These are phyloP conservation scores for Umbelopsis isabellina DNA, from an alignment of 192 early-diverging fungal species.

Conservation along the genomic window DNA sequence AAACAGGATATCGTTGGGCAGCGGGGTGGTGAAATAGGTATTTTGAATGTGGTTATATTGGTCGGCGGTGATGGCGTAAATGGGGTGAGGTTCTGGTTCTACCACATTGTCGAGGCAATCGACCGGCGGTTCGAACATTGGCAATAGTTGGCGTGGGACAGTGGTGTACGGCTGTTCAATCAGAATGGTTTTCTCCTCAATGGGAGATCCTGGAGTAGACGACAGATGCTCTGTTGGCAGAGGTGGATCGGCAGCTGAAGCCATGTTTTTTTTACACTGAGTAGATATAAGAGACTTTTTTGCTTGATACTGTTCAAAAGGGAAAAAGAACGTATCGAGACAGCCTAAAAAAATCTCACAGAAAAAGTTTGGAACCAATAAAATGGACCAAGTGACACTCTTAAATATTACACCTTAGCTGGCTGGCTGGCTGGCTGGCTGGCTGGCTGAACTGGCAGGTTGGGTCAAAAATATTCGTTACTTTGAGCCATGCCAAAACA, in stretches of 20 bases:
- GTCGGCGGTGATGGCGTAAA: constrained; percentile 45
- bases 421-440: no score
- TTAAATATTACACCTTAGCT: no score
- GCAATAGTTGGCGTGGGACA: neutral
- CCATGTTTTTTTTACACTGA: constrained; percentile 12
- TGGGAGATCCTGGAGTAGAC: constrained; percentile 7
- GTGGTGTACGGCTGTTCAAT: neutral
- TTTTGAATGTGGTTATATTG: constrained; percentile 46
- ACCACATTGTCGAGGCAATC: constrained; percentile 4
- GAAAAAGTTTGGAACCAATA: no score
- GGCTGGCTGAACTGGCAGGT: no score
- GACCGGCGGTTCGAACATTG: neutral
- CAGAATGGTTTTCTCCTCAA: neutral
- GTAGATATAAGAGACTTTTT: neutral
- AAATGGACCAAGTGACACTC: no score
- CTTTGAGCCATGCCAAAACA: constrained; percentile 19
- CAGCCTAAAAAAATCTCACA: no score
- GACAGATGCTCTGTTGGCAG: constrained; percentile 9
- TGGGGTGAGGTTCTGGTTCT: constrained; percentile 2
- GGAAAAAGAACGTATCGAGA: neutral
- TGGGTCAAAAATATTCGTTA: no score
- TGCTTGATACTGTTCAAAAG: neutral
- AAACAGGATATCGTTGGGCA: constrained; percentile 58
- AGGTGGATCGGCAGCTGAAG: constrained; percentile 5
- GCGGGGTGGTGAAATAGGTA: constrained; percentile 44